A percentile compares a stretch with the other conserved stretches of the same genome.
Evolutionary conservation across 805 yeast species (phyloP).

Genomic region (Kodamaea restingae): DNA sequence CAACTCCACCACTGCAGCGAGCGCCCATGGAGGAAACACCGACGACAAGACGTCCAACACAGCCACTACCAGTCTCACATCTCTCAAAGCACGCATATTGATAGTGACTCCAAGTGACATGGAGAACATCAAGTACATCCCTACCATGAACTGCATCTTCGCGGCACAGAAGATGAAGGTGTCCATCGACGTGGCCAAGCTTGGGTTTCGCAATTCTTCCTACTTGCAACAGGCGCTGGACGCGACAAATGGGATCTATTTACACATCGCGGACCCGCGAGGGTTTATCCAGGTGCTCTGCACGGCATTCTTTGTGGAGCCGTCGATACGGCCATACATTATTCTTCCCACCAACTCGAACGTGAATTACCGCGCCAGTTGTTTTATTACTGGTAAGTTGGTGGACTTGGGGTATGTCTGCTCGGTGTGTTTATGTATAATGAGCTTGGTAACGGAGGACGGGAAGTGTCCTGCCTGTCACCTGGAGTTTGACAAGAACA

Average conservation of each 20-base stretch:
- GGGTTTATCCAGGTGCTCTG: constrained; percentile 80
- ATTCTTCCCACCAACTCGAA: constrained; percentile 78
- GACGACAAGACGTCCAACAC: constrained; percentile 12
- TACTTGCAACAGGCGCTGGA: constrained; percentile 95
- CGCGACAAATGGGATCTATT: constrained; percentile 87
- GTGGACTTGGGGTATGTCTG: constrained; percentile 95
- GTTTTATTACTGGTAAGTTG: constrained; percentile 84
- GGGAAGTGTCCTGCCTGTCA: constrained; percentile 84
- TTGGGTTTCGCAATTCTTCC: constrained; percentile 60
- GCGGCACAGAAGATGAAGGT: constrained; percentile 91
- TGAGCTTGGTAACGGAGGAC: constrained; percentile 64
- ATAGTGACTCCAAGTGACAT: constrained; percentile 73
- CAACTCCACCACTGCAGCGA: constrained; percentile 31
- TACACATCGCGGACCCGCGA: constrained; percentile 59
- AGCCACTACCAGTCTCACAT: constrained; percentile 16
- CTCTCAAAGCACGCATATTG: constrained; percentile 37
- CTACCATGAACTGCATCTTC: constrained; percentile 92
- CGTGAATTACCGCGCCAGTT: constrained; percentile 92
- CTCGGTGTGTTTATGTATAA: constrained; percentile 83
- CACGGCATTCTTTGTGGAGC: constrained; percentile 84
- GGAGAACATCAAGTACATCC: constrained; percentile 70
- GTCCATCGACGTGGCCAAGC: constrained; percentile 85
- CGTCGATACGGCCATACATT: constrained; percentile 69
- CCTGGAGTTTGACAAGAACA: constrained; percentile 64
- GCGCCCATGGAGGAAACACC: constrained; percentile 10